Percentiles rank a stretch among this genome's conserved stretches.
These are phyloP conservation scores for Pyrenula massariospora DNA, from an alignment of 495 filamentous ascomycete genomes.

Conservation along the genomic window DNA sequence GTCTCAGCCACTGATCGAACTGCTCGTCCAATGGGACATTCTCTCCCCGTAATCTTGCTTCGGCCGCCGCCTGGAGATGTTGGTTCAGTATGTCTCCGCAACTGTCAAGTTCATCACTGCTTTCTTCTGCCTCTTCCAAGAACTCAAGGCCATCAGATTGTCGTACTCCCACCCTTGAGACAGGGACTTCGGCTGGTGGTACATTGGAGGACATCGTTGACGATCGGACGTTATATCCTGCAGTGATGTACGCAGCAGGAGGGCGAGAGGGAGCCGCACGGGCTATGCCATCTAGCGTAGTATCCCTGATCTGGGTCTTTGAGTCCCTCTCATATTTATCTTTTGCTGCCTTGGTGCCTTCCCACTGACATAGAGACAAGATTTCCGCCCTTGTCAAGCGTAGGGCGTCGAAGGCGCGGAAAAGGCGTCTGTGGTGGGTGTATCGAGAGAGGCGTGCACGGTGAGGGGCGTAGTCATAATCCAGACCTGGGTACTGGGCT, in stretches of 20 bases:
- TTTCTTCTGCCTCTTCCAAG: conserved; percentile 46
- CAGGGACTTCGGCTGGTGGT: conserved; percentile 3
- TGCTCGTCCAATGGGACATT: conserved; percentile 58
- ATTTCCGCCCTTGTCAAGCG: conserved; percentile 70
- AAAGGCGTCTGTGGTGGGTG: conserved; percentile 68
- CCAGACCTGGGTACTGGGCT: conserved; percentile 82
- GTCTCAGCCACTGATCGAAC: conserved; percentile 81
- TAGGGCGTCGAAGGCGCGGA: conserved; percentile 70
- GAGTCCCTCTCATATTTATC: conserved; percentile 75
- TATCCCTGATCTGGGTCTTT: conserved; percentile 61
- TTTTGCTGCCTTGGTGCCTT: conserved; percentile 84
- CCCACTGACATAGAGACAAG: conserved; percentile 71
- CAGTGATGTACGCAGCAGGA: conserved; percentile 22
- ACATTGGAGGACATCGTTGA: conserved; percentile 12
- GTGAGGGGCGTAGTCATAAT: conserved; percentile 72
- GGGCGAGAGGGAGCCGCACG: conserved; percentile 20
- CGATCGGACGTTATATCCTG: conserved; percentile 21
- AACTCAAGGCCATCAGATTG: conserved; percentile 22
- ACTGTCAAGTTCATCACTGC: conserved; percentile 58
- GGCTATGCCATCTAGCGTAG: conserved; percentile 57
- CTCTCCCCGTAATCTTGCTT: conserved; percentile 49
- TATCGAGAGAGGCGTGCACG: conserved; percentile 74
- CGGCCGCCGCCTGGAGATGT: conserved; percentile 58
- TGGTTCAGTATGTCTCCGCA: conserved; percentile 63
- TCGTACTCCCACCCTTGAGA: conserved; percentile 9